Evolutionary conservation across 2,329 filamentous ascomycete genomes (phyloP).

Genomic region (Clarireedia monteithiana): DNA sequence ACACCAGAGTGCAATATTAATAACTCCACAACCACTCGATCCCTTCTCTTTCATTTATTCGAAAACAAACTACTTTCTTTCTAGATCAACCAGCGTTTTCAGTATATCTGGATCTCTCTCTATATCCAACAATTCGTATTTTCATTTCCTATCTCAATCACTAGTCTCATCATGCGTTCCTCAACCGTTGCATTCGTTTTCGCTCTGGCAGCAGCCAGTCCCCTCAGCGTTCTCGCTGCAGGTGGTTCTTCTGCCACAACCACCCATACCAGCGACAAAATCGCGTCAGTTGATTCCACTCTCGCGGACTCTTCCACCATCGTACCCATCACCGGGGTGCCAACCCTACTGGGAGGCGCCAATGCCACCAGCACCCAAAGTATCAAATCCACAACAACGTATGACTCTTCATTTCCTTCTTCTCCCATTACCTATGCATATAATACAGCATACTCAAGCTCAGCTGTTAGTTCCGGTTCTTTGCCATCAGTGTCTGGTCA

Average conservation of each 20-base stretch:
- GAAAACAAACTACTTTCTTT: neutral
- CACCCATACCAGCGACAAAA: neutral
- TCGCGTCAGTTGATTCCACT: neutral
- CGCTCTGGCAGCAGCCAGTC: slow-evolving; percentile 3
- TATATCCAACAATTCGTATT: neutral
- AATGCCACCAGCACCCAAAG: neutral
- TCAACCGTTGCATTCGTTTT: slow-evolving; percentile 6
- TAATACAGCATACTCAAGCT: neutral
- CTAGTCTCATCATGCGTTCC: slow-evolving; percentile 8
- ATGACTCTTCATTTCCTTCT: neutral
- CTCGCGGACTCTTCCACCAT: neutral
- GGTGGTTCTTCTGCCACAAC: neutral
- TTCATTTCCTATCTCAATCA: neutral
- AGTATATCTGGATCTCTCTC: neutral
- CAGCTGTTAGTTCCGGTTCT: neutral
- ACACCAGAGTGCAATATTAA: neutral
- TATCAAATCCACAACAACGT: neutral
- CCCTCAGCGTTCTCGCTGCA: slow-evolving; percentile 2
- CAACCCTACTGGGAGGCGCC: neutral
- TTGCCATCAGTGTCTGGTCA: neutral
- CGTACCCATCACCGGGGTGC: neutral
- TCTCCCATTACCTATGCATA: neutral
- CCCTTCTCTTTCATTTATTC: neutral
- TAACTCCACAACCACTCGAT: slow-evolving; percentile 1
- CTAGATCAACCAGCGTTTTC: neutral